Conservation (phyloP, 2,329 filamentous ascomycete genomes). For the Aspergillus latus region DNA sequence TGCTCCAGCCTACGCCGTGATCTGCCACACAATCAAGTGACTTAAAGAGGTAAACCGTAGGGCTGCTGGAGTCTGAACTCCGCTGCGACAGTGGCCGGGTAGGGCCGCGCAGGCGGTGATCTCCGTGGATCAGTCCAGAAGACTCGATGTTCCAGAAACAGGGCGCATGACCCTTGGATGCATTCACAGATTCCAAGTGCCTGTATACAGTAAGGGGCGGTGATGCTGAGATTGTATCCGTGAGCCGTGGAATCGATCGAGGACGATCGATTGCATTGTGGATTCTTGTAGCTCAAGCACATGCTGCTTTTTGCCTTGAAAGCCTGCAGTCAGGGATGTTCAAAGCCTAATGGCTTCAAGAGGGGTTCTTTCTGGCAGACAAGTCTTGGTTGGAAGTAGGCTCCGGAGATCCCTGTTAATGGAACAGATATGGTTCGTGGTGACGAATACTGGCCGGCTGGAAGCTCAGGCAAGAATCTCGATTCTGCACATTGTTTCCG, state of each 20-base stretch:
- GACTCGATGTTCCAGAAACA: not conserved
- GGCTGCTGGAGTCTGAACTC: not conserved
- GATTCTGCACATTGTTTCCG: not conserved
- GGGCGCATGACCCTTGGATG: not conserved
- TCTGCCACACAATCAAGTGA: too few relatives aligned
- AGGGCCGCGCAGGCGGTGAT: not conserved
- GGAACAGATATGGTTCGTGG: not conserved
- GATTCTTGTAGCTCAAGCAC: not conserved
- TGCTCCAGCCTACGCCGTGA: too few relatives aligned
- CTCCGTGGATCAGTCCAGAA: not conserved
- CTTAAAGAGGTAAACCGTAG: not conserved
- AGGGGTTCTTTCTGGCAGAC: not conserved
- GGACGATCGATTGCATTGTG: not conserved
- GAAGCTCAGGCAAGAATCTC: not conserved
- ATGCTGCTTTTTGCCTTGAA: not conserved
- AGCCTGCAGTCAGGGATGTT: conserved; percentile 2
- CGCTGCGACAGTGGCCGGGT: not conserved
- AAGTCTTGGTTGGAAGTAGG: not conserved
- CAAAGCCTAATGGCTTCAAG: not conserved
- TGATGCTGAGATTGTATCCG: not conserved
- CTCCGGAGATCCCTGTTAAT: not conserved
- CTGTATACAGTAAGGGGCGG: conserved; percentile 4
- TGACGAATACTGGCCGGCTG: conserved; percentile 8
- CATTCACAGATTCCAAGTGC: not conserved
- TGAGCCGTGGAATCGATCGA: not conserved